Conservation (phyloP, 805 yeast genomes). For the Schwanniomyces yamadae region DNA sequence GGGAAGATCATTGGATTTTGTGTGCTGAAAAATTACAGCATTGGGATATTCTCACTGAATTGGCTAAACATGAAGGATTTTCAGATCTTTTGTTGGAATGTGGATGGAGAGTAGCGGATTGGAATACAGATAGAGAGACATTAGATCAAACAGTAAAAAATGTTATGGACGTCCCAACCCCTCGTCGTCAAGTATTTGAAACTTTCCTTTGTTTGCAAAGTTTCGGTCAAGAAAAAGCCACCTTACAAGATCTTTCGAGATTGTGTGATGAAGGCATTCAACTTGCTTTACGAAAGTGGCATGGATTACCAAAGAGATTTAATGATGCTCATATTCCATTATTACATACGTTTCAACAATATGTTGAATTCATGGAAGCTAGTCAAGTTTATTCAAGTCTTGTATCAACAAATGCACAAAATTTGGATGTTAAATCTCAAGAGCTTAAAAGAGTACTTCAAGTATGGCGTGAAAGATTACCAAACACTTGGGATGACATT, state of each 20-base stretch:
- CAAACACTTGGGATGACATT: conserved; percentile 96
- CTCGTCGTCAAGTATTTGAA: conserved; percentile 92
- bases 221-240: conserved; percentile 85
- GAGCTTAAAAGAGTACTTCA: conserved; percentile 92
- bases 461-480: conserved; percentile 97
- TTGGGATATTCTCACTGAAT: conserved; percentile 95
- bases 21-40: conserved; percentile 97
- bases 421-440: conserved; percentile 87
- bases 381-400: conserved; percentile 88
- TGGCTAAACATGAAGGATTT: conserved; percentile 97
- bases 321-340: conserved; percentile 86
- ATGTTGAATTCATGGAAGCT: conserved; percentile 96
- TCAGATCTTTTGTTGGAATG: conserved; percentile 94
- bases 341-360: conserved; percentile 93
- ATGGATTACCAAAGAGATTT: conserved; percentile 73
- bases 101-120: conserved; percentile 99
- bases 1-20: conserved; percentile 99
- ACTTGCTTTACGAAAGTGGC: conserved; percentile 88
- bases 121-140: conserved; percentile 94
- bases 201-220: conserved; percentile 92
- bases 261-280: conserved; percentile 96
- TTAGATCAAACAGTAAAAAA: conserved; percentile 91
- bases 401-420: conserved; percentile 86
- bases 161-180: conserved; percentile 98
- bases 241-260: conserved; percentile 79